Conservation (phyloP, 2,329 filamentous ascomycete genomes). For the Pseudogymnoascus sp. region DNA sequence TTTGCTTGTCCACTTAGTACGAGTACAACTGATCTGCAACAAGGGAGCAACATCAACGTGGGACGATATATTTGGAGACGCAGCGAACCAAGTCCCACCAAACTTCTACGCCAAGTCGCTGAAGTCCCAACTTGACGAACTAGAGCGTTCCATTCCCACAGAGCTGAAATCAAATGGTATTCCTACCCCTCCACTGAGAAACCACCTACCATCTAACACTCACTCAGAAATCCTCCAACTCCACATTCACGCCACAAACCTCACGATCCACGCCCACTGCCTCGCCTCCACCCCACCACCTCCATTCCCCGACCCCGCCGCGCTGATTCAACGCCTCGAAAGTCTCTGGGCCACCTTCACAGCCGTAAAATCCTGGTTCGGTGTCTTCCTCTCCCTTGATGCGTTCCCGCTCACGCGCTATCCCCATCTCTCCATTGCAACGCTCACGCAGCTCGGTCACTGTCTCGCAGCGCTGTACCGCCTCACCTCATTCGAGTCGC, state of each 20-base stretch:
- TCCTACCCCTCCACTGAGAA: background rate
- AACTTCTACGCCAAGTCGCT: background rate
- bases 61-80: background rate
- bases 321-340: background rate
- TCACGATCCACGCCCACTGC: background rate
- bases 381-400: background rate
- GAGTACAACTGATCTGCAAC: conserved; percentile 8
- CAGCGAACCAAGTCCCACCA: background rate
- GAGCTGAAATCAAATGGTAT: background rate
- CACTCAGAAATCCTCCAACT: background rate
- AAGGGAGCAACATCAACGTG: background rate
- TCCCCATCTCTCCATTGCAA: background rate
- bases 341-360: background rate
- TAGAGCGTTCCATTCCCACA: background rate
- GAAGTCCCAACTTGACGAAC: background rate
- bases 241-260: background rate
- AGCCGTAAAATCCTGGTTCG: background rate
- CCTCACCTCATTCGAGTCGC: background rate
- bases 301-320: background rate
- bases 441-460: background rate
- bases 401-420: background rate
- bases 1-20: conserved; percentile 7
- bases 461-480: background rate
- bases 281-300: background rate
- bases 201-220: background rate